Evolutionary conservation across 345 rosid species (phyloP).

Genomic region (Eucalyptus curtisii): DNA sequence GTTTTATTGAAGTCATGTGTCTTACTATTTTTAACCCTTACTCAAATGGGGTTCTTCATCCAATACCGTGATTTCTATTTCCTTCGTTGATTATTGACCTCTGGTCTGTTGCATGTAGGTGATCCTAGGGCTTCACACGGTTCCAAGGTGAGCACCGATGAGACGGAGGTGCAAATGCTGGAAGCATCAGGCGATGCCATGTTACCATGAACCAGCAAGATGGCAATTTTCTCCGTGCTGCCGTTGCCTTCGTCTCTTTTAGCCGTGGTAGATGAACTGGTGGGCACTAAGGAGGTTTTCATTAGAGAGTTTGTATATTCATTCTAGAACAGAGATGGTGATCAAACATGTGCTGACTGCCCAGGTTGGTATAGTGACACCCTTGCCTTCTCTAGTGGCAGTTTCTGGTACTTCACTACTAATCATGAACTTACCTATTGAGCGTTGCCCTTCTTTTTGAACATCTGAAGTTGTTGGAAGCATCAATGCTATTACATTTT

Average conservation of each 20-base stretch:
- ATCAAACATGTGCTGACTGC: slow-evolving; percentile 51
- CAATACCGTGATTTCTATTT: neutral
- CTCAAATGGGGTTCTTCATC: neutral
- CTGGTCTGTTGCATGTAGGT: slow-evolving; percentile 19
- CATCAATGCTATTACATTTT: neutral
- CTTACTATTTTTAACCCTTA: neutral
- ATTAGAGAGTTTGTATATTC: slow-evolving; percentile 20
- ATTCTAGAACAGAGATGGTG: slow-evolving; percentile 20
- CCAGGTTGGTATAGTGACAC: slow-evolving; percentile 80
- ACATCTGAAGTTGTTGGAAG: neutral
- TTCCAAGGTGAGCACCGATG: slow-evolving; percentile 23
- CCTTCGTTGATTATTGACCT: neutral
- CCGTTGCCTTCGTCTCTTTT: neutral
- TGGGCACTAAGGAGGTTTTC: neutral
- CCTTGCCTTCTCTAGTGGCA: slow-evolving; percentile 93
- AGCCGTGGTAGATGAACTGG: neutral
- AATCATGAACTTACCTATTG: neutral
- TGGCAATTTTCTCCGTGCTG: neutral
- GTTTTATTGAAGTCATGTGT: neutral
- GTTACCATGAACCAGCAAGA: slow-evolving; percentile 24
- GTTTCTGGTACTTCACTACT: slow-evolving; percentile 27
- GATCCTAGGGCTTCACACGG: slow-evolving; percentile 24
- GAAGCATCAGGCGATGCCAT: slow-evolving; percentile 67
- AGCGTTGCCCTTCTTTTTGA: neutral
- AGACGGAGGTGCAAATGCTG: slow-evolving; percentile 47